phyloP scores from a whole-genome alignment of 192 early-diverging fungal species.

The Podila clonocystis region DNA sequence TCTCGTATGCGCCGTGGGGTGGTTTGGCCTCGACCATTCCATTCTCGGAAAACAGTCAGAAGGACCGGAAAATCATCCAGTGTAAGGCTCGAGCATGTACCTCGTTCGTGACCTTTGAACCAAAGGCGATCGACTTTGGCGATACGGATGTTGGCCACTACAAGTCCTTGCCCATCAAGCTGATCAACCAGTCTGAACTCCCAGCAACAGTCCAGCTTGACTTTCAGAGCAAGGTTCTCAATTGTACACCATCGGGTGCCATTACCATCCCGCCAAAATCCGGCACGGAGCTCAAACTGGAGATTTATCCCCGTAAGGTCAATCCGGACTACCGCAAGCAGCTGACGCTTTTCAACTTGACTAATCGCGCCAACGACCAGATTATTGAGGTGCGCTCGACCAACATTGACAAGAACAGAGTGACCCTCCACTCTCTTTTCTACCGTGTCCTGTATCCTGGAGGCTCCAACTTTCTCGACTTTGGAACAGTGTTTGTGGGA shows the following conservation, averaged over 20 bases:
- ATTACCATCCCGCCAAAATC: slow-evolving; percentile 83
- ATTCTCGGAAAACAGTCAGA: slow-evolving; percentile 49
- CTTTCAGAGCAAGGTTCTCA: slow-evolving; percentile 94
- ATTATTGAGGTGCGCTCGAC: slow-evolving; percentile 91
- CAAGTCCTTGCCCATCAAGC: slow-evolving; percentile 84
- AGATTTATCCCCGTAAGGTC: slow-evolving; percentile 97
- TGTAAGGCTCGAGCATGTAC: slow-evolving; percentile 94
- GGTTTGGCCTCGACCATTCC: slow-evolving; percentile 21
- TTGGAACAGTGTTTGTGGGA: slow-evolving; percentile 90
- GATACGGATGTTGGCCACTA: slow-evolving; percentile 94
- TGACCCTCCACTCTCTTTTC: slow-evolving; percentile 97
- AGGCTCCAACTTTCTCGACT: slow-evolving; percentile 95
- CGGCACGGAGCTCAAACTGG: slow-evolving; percentile 83
- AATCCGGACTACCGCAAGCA: slow-evolving; percentile 98
- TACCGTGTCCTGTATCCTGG: slow-evolving; percentile 90
- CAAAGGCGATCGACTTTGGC: slow-evolving; percentile 91
- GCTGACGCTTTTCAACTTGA: slow-evolving; percentile 90
- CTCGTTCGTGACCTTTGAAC: slow-evolving; percentile 88
- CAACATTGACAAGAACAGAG: slow-evolving; percentile 96
- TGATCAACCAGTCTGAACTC: slow-evolving; percentile 90
- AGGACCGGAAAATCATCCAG: slow-evolving; percentile 83
- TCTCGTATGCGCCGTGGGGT: slow-evolving; percentile 61
- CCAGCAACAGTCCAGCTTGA: slow-evolving; percentile 83
- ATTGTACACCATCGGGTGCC: slow-evolving; percentile 71
- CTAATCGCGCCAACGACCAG: slow-evolving; percentile 90